Percentiles rank a stretch among this genome's conserved stretches.
These are phyloP conservation scores for Aspergillus floridensis DNA, from an alignment of 2,329 filamentous ascomycete species.

Conservation along the genomic window DNA sequence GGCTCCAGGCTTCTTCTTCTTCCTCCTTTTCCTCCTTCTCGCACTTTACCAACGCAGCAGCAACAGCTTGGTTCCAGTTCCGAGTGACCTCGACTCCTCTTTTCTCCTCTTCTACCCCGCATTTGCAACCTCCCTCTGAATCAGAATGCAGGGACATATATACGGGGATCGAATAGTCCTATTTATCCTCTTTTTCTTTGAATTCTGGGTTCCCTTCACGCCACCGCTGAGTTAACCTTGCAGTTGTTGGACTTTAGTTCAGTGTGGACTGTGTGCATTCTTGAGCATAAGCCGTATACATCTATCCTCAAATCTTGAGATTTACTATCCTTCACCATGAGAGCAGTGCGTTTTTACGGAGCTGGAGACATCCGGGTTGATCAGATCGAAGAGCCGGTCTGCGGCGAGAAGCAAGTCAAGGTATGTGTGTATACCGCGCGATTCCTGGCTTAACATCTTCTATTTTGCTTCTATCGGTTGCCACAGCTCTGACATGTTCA, in stretches of 20 bases:
- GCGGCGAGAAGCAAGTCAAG: slow-evolving; percentile 52
- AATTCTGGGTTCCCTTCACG: too few relatives aligned
- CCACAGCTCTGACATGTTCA: too few relatives aligned
- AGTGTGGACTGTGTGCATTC: too few relatives aligned
- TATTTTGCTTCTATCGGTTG: too few relatives aligned
- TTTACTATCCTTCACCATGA: slow-evolving; percentile 23
- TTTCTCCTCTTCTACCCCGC: not conserved
- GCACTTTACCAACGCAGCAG: too few relatives aligned
- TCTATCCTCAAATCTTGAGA: not conserved
- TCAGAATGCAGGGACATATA: not conserved
- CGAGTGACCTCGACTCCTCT: not conserved
- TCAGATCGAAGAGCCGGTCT: slow-evolving; percentile 36
- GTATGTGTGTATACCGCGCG: slow-evolving; percentile 14
- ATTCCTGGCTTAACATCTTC: not conserved
- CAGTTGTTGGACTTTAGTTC: too few relatives aligned
- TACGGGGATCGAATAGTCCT: not conserved
- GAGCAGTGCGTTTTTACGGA: slow-evolving; percentile 39
- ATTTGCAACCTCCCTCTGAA: not conserved
- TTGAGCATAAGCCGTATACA: too few relatives aligned
- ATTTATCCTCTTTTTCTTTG: too few relatives aligned
- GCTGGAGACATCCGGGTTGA: slow-evolving; percentile 36
- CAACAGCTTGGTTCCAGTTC: too few relatives aligned
- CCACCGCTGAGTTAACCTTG: too few relatives aligned
- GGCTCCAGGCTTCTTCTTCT: too few relatives aligned
- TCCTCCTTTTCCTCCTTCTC: too few relatives aligned